Conservation (phyloP, 148 eudicot genomes). For the Dysphania ambrosioides region DNA sequence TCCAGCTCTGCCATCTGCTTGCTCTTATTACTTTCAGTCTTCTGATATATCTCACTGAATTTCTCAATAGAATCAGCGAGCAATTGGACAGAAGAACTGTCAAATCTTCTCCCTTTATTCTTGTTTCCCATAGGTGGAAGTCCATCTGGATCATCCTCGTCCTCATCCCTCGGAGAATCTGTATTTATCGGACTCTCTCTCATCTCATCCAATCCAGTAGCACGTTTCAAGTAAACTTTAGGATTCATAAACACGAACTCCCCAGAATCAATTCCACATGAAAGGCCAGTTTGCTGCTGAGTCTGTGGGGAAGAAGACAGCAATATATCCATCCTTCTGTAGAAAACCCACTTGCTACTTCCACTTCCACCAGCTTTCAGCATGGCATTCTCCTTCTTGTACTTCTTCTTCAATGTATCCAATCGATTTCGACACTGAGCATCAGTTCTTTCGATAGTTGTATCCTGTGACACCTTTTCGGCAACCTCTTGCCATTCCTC, state of each 20-base stretch:
- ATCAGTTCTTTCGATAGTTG: slow-evolving; percentile 53
- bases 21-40: slow-evolving; percentile 50
- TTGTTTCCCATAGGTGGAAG: slow-evolving; percentile 46
- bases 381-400: slow-evolving; percentile 60
- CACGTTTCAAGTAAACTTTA: slow-evolving; percentile 39
- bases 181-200: slow-evolving; percentile 55
- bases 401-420: slow-evolving; percentile 72
- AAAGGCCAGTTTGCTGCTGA: slow-evolving; percentile 44
- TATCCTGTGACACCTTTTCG: slow-evolving; percentile 52
- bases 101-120: slow-evolving; percentile 19
- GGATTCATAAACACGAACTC: slow-evolving; percentile 55
- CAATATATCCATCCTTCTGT: slow-evolving; percentile 62
- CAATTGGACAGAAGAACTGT: slow-evolving; percentile 41
- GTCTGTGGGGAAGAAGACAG: slow-evolving; percentile 44
- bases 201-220: slow-evolving; percentile 62
- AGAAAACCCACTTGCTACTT: slow-evolving; percentile 60
- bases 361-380: slow-evolving; percentile 20
- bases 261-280: slow-evolving; percentile 61
- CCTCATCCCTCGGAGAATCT: too few species aligned
- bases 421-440: slow-evolving; percentile 73
- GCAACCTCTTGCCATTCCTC: slow-evolving; percentile 90
- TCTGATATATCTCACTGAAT: slow-evolving; percentile 59
- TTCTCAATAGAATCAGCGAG: slow-evolving; percentile 71
- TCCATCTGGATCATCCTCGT: slow-evolving; percentile 39
- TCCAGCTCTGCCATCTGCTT: slow-evolving; percentile 61